phyloP scores from a whole-genome alignment of 371 early-diverging fungal species.

The Coemansia sp. region DNA sequence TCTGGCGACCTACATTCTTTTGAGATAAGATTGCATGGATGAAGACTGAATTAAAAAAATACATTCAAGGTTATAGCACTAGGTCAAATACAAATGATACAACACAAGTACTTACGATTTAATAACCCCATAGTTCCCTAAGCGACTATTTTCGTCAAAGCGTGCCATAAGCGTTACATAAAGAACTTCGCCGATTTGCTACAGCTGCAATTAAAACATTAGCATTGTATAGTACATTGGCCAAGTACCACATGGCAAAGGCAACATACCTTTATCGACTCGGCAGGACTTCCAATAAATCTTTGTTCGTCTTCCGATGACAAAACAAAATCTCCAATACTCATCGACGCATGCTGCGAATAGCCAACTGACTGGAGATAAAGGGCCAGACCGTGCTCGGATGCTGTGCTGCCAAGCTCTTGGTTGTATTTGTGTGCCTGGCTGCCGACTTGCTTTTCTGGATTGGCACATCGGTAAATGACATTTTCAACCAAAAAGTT shows the following conservation, averaged over 20 bases:
- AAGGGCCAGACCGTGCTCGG: conserved; percentile 8
- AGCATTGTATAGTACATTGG: too few species aligned
- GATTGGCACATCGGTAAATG: conserved; percentile 18
- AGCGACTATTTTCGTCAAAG: conserved; percentile 26
- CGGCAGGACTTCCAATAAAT: not conserved
- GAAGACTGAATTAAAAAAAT: not conserved
- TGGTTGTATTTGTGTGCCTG: conserved; percentile 20
- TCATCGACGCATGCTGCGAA: not conserved
- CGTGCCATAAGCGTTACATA: conserved; percentile 21
- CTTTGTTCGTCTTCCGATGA: conserved; percentile 16
- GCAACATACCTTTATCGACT: conserved; percentile 20
- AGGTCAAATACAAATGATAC: not conserved
- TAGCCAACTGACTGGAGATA: conserved; percentile 1
- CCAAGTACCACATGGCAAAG: too few species aligned
- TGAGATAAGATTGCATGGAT: not conserved
- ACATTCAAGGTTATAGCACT: not conserved
- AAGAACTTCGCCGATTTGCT: conserved; percentile 39
- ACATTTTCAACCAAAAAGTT: conserved; percentile 40
- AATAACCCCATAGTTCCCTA: not conserved
- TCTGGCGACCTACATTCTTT: conserved; percentile 8
- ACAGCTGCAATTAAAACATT: not conserved
- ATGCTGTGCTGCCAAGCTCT: not conserved
- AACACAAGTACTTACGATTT: not conserved
- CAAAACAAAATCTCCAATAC: conserved; percentile 14
- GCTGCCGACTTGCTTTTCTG: not conserved